Base-by-base conservation (phyloP, 345 rosid genomes). In the Trapa bicornis region DNA sequence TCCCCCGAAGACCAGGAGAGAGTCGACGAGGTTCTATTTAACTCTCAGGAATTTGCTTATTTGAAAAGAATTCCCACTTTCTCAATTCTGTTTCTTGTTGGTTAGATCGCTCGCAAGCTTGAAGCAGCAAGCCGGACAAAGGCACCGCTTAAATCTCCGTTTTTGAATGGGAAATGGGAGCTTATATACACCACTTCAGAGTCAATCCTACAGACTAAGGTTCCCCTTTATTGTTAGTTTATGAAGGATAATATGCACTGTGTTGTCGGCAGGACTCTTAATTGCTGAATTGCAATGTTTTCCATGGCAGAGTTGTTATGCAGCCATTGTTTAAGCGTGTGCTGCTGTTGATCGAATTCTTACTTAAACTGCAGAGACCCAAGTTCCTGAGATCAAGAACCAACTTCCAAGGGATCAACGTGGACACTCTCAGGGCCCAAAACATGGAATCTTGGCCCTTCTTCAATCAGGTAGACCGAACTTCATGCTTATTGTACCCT, bases 391-490 rank as follows among this genome's bases (percentile, higher is more conserved):
- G 98, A 71, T 93, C 98, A 4, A 75, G 66, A 36, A 78, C 75
- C 14, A 93, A 88, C 76, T 93, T 80, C 80, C 98, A 93, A 77
- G 96, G 86, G 70, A 93, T 93, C 79, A 89, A 93, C 70, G 79
- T 61, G 37, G 97, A 88, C 73, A 86, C 90, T 3, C 72, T 92
- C 3, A 79, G 93, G 76, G 96, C 87, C 16, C 97, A 93, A 71
- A 88, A 88, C 71, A 78, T 88, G 97, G 98, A 93, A 75, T 85
- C 97, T 50, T 80, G 84, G 83, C 98, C 98, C 61, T 86, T 88
- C 83, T 93, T 79, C 80, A 86, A 88, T 71, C 94, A 89, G 90
- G 98, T 87, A 70, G 58, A 29, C 66, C 32, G 66, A 35, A 65
- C 6, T 14, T 5, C 60, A 54, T 17, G 6, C 16, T 50, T 16